Percentiles rank a stretch among this genome's conserved stretches.
These are phyloP conservation scores for Neurospora sp. DNA, from an alignment of 2,329 filamentous ascomycete genomes.

Conservation along the genomic window DNA sequence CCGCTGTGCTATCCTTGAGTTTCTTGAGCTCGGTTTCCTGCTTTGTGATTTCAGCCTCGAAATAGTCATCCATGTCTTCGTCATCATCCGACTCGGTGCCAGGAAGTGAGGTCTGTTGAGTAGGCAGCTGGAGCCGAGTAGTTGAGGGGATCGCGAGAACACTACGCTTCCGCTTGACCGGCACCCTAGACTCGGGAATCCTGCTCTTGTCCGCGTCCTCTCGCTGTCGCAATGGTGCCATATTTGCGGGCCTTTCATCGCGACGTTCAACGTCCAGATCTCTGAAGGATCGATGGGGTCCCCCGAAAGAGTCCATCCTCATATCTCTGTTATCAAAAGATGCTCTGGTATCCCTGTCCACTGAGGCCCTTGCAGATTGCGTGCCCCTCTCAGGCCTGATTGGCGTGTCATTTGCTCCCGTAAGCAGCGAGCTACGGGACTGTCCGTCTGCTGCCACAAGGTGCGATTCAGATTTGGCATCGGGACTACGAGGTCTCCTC, in stretches of 20 bases:
- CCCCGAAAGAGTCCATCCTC: conserved; percentile 12
- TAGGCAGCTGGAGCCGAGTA: conserved; percentile 10
- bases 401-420: conserved; percentile 38
- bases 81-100: conserved; percentile 40
- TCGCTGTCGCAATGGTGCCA: conserved; percentile 2
- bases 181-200: background rate
- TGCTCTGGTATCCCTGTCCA: conserved; percentile 21
- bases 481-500: conserved; percentile 42
- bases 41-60: conserved; percentile 42
- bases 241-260: conserved; percentile 4
- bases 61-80: conserved; percentile 48
- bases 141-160: conserved; percentile 6
- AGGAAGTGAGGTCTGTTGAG: conserved; percentile 5
- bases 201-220: conserved; percentile 16
- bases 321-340: conserved; percentile 13
- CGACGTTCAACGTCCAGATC: conserved; percentile 1
- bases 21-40: conserved; percentile 39
- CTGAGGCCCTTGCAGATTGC: conserved; percentile 24
- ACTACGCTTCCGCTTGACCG: conserved; percentile 13
- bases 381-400: conserved; percentile 31
- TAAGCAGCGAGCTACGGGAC: conserved; percentile 30
- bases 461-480: conserved; percentile 37
- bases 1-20: conserved; percentile 29
- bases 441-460: conserved; percentile 25
- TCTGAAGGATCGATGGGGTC: conserved; percentile 7